These are phyloP conservation scores for Sporothrix pseudoabietina DNA, from an alignment of 2,329 filamentous ascomycete genomes.

Conservation along the genomic window DNA sequence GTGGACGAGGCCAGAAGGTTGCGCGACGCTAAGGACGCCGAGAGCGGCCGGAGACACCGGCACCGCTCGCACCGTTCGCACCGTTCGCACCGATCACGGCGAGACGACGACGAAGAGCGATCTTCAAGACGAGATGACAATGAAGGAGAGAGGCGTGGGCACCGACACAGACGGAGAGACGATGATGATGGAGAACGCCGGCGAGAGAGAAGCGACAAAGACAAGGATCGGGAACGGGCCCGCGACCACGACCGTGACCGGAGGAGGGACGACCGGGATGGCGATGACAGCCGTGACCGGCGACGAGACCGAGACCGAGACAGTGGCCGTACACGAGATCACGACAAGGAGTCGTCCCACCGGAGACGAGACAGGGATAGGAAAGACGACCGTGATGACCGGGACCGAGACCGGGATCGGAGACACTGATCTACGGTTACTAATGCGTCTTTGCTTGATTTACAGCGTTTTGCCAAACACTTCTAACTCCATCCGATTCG, in stretches of 20 bases:
- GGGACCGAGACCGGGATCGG: background rate
- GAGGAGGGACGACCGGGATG: slow-evolving; percentile 35
- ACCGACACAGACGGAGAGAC: slow-evolving; percentile 37
- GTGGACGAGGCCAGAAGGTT: slow-evolving; percentile 69
- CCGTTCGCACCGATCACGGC: slow-evolving; percentile 25
- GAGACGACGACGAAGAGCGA: slow-evolving; percentile 36
- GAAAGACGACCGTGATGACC: slow-evolving; percentile 12
- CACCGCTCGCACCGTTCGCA: slow-evolving; percentile 47
- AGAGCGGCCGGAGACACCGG: slow-evolving; percentile 45
- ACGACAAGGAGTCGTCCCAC: slow-evolving; percentile 23
- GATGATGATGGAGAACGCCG: background rate
- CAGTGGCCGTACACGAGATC: slow-evolving; percentile 19
- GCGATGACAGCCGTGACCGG: slow-evolving; percentile 34
- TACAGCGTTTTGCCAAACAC: background rate
- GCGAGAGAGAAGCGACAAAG: slow-evolving; percentile 21
- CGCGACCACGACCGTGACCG: slow-evolving; percentile 34
- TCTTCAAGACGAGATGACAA: slow-evolving; percentile 32
- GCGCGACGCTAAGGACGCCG: slow-evolving; percentile 50
- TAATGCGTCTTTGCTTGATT: background rate
- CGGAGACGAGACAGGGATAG: slow-evolving; percentile 28
- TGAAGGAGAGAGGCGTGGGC: slow-evolving; percentile 39
- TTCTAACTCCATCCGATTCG: background rate
- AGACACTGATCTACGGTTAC: background rate
- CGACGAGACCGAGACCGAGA: slow-evolving; percentile 34
- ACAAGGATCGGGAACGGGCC: slow-evolving; percentile 35